Percentiles rank a stretch among this genome's conserved stretches.
Evolutionary conservation across 1,284 basidiomycete species (phyloP).

Genomic region (Ganoderma lingzhi): DNA sequence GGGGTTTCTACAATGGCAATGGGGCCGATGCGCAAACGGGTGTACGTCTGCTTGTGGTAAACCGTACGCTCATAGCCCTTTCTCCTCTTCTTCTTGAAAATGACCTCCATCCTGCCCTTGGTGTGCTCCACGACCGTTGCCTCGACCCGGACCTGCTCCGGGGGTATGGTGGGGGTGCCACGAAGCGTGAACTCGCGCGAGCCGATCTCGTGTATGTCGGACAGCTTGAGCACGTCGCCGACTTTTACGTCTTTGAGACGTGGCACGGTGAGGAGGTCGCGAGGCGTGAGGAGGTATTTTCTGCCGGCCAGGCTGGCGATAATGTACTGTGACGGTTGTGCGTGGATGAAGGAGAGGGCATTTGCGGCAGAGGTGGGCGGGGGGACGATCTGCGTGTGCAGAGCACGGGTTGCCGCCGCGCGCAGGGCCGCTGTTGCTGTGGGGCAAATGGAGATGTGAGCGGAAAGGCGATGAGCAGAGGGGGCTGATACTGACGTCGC

Average conservation of each 20-base stretch:
- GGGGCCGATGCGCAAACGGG: conserved; percentile 85
- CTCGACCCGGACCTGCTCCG: conserved; percentile 73
- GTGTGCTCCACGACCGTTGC: conserved; percentile 97
- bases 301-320: conserved; percentile 89
- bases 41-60: conserved; percentile 93
- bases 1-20: conserved; percentile 53
- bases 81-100: conserved; percentile 96
- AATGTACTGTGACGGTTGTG: conserved; percentile 89
- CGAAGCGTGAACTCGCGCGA: conserved; percentile 94
- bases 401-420: conserved; percentile 37
- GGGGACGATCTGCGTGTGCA: conserved; percentile 40
- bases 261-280: conserved; percentile 93
- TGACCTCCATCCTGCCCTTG: conserved; percentile 89
- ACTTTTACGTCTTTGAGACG: conserved; percentile 83
- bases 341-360: conserved; percentile 75
- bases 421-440: conserved; percentile 36
- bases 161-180: conserved; percentile 69
- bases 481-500: conserved; percentile 44
- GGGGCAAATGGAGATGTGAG: conserved; percentile 17
- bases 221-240: conserved; percentile 86
- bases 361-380: conserved; percentile 45
- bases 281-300: conserved; percentile 88
- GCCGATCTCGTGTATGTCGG: conserved; percentile 93
- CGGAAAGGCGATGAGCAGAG: conserved; percentile 7
- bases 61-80: conserved; percentile 92